Conservation (phyloP, 805 yeast genomes). For the Pichia kluyveri region DNA sequence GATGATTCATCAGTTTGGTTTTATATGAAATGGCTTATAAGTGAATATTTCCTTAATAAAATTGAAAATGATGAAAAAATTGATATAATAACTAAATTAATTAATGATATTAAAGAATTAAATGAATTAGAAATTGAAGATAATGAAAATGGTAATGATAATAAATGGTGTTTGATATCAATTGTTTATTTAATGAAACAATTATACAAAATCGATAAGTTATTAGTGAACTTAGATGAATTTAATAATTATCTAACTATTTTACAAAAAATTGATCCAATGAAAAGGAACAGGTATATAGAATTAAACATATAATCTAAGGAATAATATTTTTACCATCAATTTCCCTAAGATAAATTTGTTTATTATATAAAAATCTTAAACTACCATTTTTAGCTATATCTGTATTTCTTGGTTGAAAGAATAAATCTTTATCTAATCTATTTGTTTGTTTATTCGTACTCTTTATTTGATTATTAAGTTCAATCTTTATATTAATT, state of each 20-base stretch:
- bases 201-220: conserved; percentile 9
- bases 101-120: conserved; percentile 46
- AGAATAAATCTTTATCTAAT: conserved; percentile 19
- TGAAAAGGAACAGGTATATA: conserved; percentile 51
- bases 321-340: conserved; percentile 5
- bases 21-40: conserved; percentile 72
- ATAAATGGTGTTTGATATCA: conserved; percentile 69
- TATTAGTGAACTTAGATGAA: conserved; percentile 7
- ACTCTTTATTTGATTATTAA: conserved; percentile 4
- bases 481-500: conserved; percentile 24
- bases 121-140: conserved; percentile 69
- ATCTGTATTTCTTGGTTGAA: conserved; percentile 23
- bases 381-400: conserved; percentile 24
- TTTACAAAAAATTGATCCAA: conserved; percentile 51
- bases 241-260: conserved; percentile 27
- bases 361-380: conserved; percentile 25
- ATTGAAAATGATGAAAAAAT: conserved; percentile 25
- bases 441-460: too few species aligned
- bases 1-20: conserved; percentile 93
- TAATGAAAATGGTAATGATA: conserved; percentile 37
- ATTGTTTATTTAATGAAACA: conserved; percentile 37
- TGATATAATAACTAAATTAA: conserved; percentile 35
- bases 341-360: conserved; percentile 20
- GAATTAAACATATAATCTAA: conserved; percentile 18
- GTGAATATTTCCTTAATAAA: conserved; percentile 32